A percentile compares a stretch with the other conserved stretches of the same genome.
phyloP scores from a whole-genome alignment of 2,329 filamentous ascomycete genomes.

The Cercospora nicotianae region DNA sequence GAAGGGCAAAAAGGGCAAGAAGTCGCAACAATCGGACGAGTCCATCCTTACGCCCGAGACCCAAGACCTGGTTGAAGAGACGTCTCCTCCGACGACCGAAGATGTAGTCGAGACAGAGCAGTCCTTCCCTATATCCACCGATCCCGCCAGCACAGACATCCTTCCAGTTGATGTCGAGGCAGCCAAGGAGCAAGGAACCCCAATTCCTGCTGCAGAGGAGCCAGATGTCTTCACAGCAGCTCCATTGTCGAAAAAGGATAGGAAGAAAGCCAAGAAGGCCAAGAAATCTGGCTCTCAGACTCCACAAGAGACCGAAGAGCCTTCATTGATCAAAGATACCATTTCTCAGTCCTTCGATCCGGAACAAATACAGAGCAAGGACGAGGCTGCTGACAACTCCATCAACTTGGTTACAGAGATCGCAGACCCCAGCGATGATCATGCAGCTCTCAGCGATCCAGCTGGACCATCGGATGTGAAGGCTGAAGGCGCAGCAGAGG shows the following conservation, averaged over 20 bases:
- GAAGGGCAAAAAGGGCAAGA: constrained; percentile 32
- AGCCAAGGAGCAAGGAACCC: neutral
- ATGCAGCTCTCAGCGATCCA: neutral
- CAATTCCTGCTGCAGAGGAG: neutral
- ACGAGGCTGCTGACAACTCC: neutral
- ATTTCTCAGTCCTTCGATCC: neutral
- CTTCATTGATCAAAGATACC: neutral
- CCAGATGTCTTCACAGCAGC: constrained; percentile 1
- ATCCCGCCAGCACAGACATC: neutral
- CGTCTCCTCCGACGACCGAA: neutral
- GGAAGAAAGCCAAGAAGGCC: constrained; percentile 29
- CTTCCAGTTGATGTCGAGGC: neutral
- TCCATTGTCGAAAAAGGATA: constrained; percentile 10
- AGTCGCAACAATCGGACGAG: constrained; percentile 3
- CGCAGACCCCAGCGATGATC: neutral
- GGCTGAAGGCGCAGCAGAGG: neutral
- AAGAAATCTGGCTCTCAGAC: constrained; percentile 16
- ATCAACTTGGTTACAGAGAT: neutral
- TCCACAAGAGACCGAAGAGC: constrained; percentile 13
- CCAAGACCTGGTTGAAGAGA: neutral
- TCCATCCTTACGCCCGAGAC: neutral
- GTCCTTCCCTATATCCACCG: neutral
- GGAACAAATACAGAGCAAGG: neutral
- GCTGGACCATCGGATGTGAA: neutral
- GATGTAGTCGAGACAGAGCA: neutral